Base-by-base conservation (phyloP, 768 basidiomycete genomes). In the Tricholoma matsutake region DNA sequence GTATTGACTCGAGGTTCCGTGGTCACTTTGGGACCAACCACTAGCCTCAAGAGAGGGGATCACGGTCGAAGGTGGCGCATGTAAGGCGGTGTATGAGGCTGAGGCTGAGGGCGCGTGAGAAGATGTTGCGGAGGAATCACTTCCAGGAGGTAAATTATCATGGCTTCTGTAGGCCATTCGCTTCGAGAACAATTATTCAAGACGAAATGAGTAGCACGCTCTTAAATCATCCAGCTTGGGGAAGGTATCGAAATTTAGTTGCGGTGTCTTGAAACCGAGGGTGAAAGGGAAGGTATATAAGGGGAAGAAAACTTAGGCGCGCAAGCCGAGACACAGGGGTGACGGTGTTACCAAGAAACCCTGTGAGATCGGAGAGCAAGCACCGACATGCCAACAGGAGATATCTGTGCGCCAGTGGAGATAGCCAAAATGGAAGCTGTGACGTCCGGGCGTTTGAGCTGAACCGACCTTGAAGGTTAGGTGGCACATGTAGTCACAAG, bases 131-230 rank as follows among this genome's bases (percentile, higher is more conserved):
- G 82, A 71, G 18, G 82, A 82, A 56, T 73, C 76, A 61, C 83
- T 83, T 47, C 74, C 79, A 57, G 79, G 81, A 31, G 81, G 73
- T 47, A 83, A 82, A 47, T 81, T 75, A 57, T 74, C 76, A 18
- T 79, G 77, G 64, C 77, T 78, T 72, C 75, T 75, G 71, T 80
- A 78, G 58, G 83, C 81, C 85, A 86, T 86, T 67, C 64, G 67
- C 58, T 55, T 51, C 43, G 61, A 63, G 45, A 63, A 61, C 56
- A 66, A 60, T 56, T 45, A 53, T 59, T 53, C 35, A 39, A 14
- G 45, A 63, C 39, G 68, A 65, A 65, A 61, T 35, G 59, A 63
- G 61, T 53, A 58, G 54, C 59, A 61, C 22, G 22, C 22, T 58
- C 71, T 60, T 65, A 67, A 64, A 71, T 69, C 71, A 71, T 74